phyloP scores from a whole-genome alignment of 345 rosid species.

The Camelina laxa region DNA sequence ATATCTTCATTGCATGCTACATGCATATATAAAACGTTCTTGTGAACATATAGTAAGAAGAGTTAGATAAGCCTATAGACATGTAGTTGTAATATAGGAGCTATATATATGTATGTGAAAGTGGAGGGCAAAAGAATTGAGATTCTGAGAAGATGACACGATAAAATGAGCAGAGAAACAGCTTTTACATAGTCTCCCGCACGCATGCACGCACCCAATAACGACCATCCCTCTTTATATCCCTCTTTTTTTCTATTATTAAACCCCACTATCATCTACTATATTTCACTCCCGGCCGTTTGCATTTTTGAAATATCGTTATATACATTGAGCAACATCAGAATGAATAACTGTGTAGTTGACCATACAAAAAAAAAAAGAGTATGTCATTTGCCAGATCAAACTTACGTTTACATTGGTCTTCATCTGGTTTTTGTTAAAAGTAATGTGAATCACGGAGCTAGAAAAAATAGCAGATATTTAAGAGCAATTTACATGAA shows the following conservation, averaged over 20 bases:
- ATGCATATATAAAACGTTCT: too few relatives aligned
- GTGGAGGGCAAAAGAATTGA: conserved; percentile 36
- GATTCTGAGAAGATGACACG: conserved; percentile 20
- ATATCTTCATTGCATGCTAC: background rate
- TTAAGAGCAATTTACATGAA: conserved; percentile 5
- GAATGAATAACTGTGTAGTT: conserved; percentile 16
- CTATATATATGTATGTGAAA: conserved; percentile 12
- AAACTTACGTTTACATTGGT: background rate
- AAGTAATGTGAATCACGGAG: background rate
- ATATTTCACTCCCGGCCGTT: background rate
- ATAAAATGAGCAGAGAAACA: conserved; percentile 37
- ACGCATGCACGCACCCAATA: conserved; percentile 42
- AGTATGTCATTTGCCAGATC: background rate
- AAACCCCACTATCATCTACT: conserved; percentile 26
- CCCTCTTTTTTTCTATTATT: background rate
- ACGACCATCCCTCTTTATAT: conserved; percentile 38
- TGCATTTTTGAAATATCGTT: background rate
- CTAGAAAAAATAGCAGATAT: background rate
- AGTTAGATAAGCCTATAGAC: background rate
- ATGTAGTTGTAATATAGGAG: conserved; percentile 2
- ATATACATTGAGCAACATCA: background rate
- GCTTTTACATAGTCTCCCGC: conserved; percentile 44
- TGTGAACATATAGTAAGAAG: too few relatives aligned
- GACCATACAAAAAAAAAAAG: conserved; percentile 1
- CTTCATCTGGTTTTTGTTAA: background rate